These are phyloP conservation scores for Sordaria brevicollis DNA, from an alignment of 495 filamentous ascomycete genomes.

Conservation along the genomic window DNA sequence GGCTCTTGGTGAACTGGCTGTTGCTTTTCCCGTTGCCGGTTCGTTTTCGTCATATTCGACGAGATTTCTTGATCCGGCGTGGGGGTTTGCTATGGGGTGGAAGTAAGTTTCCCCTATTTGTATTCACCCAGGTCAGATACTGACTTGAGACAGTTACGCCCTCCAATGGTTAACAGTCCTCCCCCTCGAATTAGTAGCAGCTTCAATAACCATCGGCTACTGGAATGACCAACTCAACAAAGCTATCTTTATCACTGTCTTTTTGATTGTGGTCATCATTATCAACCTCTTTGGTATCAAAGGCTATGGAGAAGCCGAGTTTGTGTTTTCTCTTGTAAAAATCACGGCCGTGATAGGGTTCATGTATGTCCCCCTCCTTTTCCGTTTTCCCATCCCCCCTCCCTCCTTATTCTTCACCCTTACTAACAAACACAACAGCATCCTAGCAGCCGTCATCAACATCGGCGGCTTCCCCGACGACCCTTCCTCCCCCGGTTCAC, in stretches of 20 bases:
- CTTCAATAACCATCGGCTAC: conserved; percentile 77
- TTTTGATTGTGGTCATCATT: conserved; percentile 58
- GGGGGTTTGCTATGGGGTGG: conserved; percentile 99
- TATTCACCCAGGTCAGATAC: neutral
- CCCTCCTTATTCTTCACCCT: conserved; percentile 7
- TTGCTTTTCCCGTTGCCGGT: conserved; percentile 82
- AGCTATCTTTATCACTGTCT: conserved; percentile 78
- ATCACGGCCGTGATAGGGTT: conserved; percentile 79
- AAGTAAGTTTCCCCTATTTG: conserved; percentile 44
- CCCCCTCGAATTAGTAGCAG: conserved; percentile 84
- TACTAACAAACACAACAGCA: conserved; percentile 26
- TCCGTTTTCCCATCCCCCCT: neutral
- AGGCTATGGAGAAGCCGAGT: conserved; percentile 87
- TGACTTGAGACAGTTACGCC: conserved; percentile 44
- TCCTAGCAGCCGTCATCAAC: conserved; percentile 71
- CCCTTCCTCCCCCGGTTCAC: too few species aligned
- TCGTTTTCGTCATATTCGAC: conserved; percentile 91
- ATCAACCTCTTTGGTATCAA: conserved; percentile 86
- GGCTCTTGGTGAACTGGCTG: conserved; percentile 85
- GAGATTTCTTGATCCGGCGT: conserved; percentile 85
- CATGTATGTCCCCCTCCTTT: conserved; percentile 48
- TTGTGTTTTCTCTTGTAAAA: conserved; percentile 79
- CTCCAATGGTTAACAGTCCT: conserved; percentile 87
- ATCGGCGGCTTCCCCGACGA: conserved; percentile 66
- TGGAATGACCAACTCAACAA: conserved; percentile 62